Evolutionary conservation across 1,139 yeast species (phyloP), one percentile per base, ranked within the genome.

Genomic region (Debaryomycetaceae sp.): DNA sequence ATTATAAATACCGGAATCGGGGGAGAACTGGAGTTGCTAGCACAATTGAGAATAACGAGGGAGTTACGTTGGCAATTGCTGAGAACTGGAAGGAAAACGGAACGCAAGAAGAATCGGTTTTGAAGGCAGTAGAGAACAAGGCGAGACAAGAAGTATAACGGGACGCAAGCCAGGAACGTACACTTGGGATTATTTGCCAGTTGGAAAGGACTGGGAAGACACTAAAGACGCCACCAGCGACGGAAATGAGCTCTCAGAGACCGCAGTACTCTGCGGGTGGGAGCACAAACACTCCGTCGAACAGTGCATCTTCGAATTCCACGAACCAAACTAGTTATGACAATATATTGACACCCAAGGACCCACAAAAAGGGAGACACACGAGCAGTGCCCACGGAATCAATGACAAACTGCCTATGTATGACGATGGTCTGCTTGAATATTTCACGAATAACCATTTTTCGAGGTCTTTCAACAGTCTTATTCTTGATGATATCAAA

Each of bases 391-490:
- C 17, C 34, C 22, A 22, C 32, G 30, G 16, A 18, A 3, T 5
- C 31, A 24, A 31, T 40, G 24, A 33, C 36, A 11, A 29, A 41
- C 9, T 32, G 42, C 39, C 34, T 26, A 33, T 24, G 33, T 32
- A 31, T 26, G 42, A 43, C 19, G 41, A 41, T 34, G 44, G 40
- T 28, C 58, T 50, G 39, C 45, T 70, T 35, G 74, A 70, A 38
- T 59, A 67, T 49, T 68, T 65, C 42, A 63, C 75, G 36, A 67
- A 69, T 50, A 59, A 65, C 45, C 67, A 68, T 31, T 70, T 72
- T 43, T 70, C 75, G 32, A 53, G 73, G 22, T 70, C 75, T 13
- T 72, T 72, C 59, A 72, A 70, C 51, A 64, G 71, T 40, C 64
- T 72, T 50, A 70, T 71, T 5, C 53, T 72, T 35, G 75, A 71